Evolutionary conservation across 106 monocot species (phyloP).

Genomic region (Gastrodia elata): DNA sequence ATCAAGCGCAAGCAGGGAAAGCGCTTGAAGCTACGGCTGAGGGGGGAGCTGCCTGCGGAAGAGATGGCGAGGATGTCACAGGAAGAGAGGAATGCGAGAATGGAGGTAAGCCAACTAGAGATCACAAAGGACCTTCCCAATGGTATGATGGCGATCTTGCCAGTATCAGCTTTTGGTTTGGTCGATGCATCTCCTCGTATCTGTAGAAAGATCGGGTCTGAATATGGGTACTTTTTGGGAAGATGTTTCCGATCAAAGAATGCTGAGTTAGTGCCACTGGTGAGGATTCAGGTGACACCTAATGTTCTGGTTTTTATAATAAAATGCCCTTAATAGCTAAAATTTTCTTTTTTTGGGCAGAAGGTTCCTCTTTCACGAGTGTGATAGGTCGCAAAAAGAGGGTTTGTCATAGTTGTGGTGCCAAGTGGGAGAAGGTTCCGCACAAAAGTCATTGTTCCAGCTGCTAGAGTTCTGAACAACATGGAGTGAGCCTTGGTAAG

Average conservation of each 20-base stretch:
- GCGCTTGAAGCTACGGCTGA: constrained; percentile 6
- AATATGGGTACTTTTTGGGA: constrained; percentile 9
- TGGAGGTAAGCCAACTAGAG: constrained; percentile 6
- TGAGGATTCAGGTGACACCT: constrained; percentile 27
- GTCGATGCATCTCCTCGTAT: constrained; percentile 11
- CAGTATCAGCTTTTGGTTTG: constrained; percentile 8
- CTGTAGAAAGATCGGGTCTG: constrained; percentile 30
- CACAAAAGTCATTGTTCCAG: neutral
- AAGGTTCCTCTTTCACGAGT: constrained; percentile 20
- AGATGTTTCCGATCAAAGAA: constrained; percentile 85
- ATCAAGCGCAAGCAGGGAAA: neutral
- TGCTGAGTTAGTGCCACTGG: constrained; percentile 41
- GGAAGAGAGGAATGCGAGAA: constrained; percentile 16
- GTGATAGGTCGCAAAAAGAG: neutral
- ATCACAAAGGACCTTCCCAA: constrained; percentile 53
- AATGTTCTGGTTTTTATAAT: neutral
- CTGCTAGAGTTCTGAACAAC: constrained; percentile 3
- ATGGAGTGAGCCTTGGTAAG: constrained; percentile 7
- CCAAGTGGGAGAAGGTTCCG: neutral
- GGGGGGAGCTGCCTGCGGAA: neutral
- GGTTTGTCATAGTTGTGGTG: constrained; percentile 7
- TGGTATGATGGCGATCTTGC: constrained; percentile 72
- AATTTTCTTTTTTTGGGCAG: constrained; percentile 17
- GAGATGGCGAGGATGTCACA: constrained; percentile 16
- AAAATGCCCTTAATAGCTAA: neutral